Conservation (phyloP, 2,329 filamentous ascomycete species). For the Exophiala viscosa region DNA sequence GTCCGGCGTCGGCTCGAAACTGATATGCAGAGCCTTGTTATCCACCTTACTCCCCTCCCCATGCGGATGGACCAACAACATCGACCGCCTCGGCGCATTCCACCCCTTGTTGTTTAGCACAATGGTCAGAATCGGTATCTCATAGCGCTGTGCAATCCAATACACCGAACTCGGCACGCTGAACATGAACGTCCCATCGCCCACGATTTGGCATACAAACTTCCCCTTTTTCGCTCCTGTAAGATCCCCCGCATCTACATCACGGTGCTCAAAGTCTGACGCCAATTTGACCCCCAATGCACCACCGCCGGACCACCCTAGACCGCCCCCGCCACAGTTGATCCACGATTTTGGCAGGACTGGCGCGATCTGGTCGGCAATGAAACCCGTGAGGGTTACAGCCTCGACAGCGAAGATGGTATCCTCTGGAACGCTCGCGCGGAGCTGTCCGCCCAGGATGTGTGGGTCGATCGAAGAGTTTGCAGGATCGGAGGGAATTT, state of each 20-base stretch:
- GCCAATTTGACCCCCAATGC: conserved; percentile 75
- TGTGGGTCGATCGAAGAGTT: conserved; percentile 60
- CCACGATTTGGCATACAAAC: conserved; percentile 63
- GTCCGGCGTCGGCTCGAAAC: conserved; percentile 62
- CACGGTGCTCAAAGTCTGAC: conserved; percentile 50
- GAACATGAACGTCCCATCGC: conserved; percentile 66
- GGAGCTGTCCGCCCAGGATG: conserved; percentile 55
- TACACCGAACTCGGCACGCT: conserved; percentile 63
- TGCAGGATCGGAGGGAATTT: conserved; percentile 50
- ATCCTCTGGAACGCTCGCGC: conserved; percentile 56
- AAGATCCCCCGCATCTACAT: conserved; percentile 17
- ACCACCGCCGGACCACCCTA: conserved; percentile 75
- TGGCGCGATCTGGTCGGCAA: conserved; percentile 68
- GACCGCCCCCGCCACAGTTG: conserved; percentile 75
- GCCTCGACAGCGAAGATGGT: conserved; percentile 76
- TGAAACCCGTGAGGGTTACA: conserved; percentile 65
- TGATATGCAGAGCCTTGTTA: conserved; percentile 64
- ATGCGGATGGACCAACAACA: conserved; percentile 63
- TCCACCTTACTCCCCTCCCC: conserved; percentile 59
- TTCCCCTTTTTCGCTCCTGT: conserved; percentile 47
- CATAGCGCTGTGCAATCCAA: conserved; percentile 65
- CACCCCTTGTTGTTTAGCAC: conserved; percentile 69
- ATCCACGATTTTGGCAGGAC: conserved; percentile 69
- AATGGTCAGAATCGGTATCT: conserved; percentile 63
- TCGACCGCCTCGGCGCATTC: conserved; percentile 61